Evolutionary conservation across 345 rosid genomes (phyloP), one percentile per base, ranked within the genome.

Genomic region (Populus alba): DNA sequence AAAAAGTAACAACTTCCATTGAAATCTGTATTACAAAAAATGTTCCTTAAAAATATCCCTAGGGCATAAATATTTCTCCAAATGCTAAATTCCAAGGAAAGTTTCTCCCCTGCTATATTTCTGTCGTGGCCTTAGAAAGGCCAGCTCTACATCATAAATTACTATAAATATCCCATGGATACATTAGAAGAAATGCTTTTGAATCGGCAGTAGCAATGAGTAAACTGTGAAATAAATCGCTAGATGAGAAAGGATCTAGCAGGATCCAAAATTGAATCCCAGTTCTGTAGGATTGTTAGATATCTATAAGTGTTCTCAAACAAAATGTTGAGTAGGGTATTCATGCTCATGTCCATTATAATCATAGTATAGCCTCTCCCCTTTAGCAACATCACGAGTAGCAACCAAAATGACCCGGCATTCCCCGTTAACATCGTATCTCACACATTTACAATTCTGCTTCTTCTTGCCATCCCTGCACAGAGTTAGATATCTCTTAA

Each of bases 371-470:
- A 95, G 95, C 82, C 95, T 90, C 86, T 95, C 97, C 25, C 97
- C 97, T 85, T 84, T 87, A 9, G 90, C 78, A 76, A 95, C 93
- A 75, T 93, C 98, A 15, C 94, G 91, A 41, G 90, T 95, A 33
- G 97, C 97, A 80, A 95, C 97, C 88, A 95, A 80, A 84, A 93
- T 82, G 75, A 93, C 98, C 80, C 94, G 81, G 81, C 95, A 91
- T 81, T 95, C 97, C 6, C 97, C 94, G 27, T 92, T 86, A 68
- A 91, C 87, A 84, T 81, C 81, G 82, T 89, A 95, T 86, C 98
- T 93, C 88, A 95, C 97, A 79, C 97, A 95, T 81, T 95, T 95
- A 81, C 95, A 89, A 79, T 95, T 95, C 91, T 89, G 95, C 89
- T 93, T 95, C 93, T 88, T 91, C 89, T 83, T 95, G 78, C 94